Evolutionary conservation across 176 grass and related monocot genomes (phyloP).

Genomic region (Cocos nucifera): DNA sequence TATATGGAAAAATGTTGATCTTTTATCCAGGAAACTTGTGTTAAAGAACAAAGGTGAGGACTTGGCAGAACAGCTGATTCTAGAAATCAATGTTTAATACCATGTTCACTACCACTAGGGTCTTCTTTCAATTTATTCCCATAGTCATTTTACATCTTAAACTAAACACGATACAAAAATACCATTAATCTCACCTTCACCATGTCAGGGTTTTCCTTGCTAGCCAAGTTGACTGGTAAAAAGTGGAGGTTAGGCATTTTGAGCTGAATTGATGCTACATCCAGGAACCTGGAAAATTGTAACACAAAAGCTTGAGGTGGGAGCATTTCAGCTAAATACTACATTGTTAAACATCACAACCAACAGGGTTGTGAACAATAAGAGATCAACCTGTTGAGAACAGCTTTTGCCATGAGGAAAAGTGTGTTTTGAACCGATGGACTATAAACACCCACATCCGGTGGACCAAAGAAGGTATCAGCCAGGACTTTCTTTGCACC

Average conservation of each 20-base stretch:
- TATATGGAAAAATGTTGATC: too few species aligned
- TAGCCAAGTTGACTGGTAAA: conserved; percentile 65
- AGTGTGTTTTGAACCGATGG: conserved; percentile 89
- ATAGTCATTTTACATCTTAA: background rate
- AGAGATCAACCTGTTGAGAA: conserved; percentile 63
- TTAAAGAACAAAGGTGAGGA: too few species aligned
- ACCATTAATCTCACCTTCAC: conserved; percentile 54
- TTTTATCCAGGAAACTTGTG: too few species aligned
- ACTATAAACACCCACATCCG: conserved; percentile 75
- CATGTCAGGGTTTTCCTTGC: conserved; percentile 64
- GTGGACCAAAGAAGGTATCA: conserved; percentile 76
- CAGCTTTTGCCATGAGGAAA: conserved; percentile 71
- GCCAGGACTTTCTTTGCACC: conserved; percentile 67
- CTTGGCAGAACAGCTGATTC: too few species aligned
- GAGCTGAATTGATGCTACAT: conserved; percentile 73
- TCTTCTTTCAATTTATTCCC: background rate
- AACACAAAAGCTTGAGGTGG: conserved; percentile 1
- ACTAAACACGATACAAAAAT: background rate
- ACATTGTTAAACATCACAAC: too few species aligned
- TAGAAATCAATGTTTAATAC: background rate
- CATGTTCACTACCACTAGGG: background rate
- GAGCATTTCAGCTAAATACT: too few species aligned
- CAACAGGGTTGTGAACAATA: background rate
- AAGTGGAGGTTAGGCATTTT: conserved; percentile 93
- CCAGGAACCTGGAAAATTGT: conserved; percentile 41